Evolutionary conservation across 2,329 filamentous ascomycete species (phyloP).

Genomic region (Hypoxylon sp.): DNA sequence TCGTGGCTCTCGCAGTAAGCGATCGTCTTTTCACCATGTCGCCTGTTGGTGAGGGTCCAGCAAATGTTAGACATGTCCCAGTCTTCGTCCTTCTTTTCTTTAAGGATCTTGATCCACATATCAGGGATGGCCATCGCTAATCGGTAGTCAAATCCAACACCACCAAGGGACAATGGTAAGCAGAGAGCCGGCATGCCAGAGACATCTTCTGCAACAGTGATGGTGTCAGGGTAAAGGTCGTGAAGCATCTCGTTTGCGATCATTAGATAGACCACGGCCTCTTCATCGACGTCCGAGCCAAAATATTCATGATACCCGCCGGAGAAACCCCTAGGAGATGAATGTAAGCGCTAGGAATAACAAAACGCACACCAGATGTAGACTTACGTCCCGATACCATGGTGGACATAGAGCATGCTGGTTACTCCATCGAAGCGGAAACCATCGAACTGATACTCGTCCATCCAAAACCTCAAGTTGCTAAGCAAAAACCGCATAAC

Average conservation of each 20-base stretch:
- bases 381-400: slow-evolving; percentile 94
- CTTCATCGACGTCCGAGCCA: slow-evolving; percentile 88
- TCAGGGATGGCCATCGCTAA: slow-evolving; percentile 98
- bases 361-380: not conserved
- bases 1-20: slow-evolving; percentile 98
- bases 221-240: slow-evolving; percentile 85
- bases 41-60: slow-evolving; percentile 90
- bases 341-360: slow-evolving; percentile 46
- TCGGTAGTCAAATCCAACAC: slow-evolving; percentile 96
- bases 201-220: slow-evolving; percentile 96
- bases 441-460: slow-evolving; percentile 95
- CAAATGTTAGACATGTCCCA: slow-evolving; percentile 92
- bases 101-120: slow-evolving; percentile 99
- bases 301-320: slow-evolving; percentile 99
- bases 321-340: slow-evolving; percentile 82
- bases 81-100: slow-evolving; percentile 89
- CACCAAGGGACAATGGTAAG: slow-evolving; percentile 85
- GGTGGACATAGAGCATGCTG: slow-evolving; percentile 96
- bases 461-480: slow-evolving; percentile 99
- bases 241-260: slow-evolving; percentile 97
- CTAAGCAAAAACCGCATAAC: slow-evolving; percentile 96
- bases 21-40: slow-evolving; percentile 97
- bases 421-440: slow-evolving; percentile 99
- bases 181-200: slow-evolving; percentile 99
- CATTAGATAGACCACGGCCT: slow-evolving; percentile 95